phyloP scores from a whole-genome alignment of 1,284 basidiomycete genomes.

The Cutaneotrichosporon daszewskae region DNA sequence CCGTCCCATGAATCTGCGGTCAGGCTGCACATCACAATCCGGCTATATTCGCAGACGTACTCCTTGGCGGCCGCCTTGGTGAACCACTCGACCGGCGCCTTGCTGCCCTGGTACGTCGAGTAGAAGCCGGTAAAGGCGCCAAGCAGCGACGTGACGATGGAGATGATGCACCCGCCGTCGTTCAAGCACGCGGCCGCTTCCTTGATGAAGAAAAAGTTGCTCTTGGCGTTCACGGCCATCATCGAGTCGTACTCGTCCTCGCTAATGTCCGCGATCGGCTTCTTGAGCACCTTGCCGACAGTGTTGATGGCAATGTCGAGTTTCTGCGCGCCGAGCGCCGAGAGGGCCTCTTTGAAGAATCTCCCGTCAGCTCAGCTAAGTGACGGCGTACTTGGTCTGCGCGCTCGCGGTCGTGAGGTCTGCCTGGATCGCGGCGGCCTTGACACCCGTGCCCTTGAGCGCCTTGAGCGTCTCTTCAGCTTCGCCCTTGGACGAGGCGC shows the following conservation, averaged over 20 bases:
- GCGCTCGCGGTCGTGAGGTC: conserved; percentile 9
- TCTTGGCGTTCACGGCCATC: conserved; percentile 24
- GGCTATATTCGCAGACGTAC: conserved; percentile 11
- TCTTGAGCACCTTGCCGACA: conserved; percentile 29
- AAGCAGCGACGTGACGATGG: conserved; percentile 20
- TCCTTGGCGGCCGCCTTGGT: conserved; percentile 24
- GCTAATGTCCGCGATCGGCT: conserved; percentile 18
- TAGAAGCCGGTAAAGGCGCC: conserved; percentile 22
- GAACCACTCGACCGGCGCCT: conserved; percentile 27
- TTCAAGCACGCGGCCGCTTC: conserved; percentile 15
- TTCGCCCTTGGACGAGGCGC: conserved; percentile 12
- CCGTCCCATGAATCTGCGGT: conserved; percentile 11
- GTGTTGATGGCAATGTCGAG: conserved; percentile 27
- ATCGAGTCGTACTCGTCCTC: conserved; percentile 25
- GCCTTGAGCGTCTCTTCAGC: conserved; percentile 14
- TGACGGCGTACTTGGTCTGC: conserved; percentile 5
- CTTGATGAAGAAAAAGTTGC: conserved; percentile 28
- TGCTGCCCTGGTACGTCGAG: conserved; percentile 26
- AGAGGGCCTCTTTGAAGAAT: conserved; percentile 14
- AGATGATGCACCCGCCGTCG: conserved; percentile 23
- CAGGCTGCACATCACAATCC: too few relatives aligned
- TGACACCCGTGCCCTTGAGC: conserved; percentile 12
- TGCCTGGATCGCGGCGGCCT: conserved; percentile 14
- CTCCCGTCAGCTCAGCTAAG: conserved; percentile 1
- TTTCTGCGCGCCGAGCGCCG: conserved; percentile 10